Evolutionary conservation across 805 yeast genomes (phyloP).

Genomic region (Nakazawaea laoshanensis): DNA sequence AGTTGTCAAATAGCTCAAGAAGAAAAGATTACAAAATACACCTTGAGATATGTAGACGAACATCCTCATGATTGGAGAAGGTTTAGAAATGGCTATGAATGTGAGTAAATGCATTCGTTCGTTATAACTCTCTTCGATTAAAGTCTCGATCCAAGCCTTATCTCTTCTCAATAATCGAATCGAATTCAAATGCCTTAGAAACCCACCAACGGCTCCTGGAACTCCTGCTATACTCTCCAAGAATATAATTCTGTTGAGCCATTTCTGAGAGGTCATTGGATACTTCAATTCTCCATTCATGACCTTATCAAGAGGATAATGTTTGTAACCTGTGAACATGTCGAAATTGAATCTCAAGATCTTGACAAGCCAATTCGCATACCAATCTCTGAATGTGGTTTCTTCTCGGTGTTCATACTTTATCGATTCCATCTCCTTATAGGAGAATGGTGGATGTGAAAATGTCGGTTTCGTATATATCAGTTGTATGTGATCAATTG

Average conservation of each 20-base stretch:
- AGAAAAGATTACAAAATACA: constrained; percentile 59
- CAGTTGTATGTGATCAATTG: constrained; percentile 9
- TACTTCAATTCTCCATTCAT: constrained; percentile 20
- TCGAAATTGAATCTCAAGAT: constrained; percentile 46
- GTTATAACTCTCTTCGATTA: constrained; percentile 68
- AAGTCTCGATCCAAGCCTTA: constrained; percentile 68
- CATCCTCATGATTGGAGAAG: constrained; percentile 45
- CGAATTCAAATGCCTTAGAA: constrained; percentile 59
- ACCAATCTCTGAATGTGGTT: constrained; percentile 33
- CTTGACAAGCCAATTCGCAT: constrained; percentile 40
- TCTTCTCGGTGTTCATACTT: constrained; percentile 46
- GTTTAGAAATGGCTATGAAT: constrained; percentile 55
- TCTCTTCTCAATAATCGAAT: constrained; percentile 55
- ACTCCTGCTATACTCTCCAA: constrained; percentile 71
- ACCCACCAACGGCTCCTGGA: constrained; percentile 75
- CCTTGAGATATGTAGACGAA: constrained; percentile 62
- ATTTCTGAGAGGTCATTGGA: constrained; percentile 51
- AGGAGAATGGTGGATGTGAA: constrained; percentile 33
- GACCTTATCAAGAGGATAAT: constrained; percentile 25
- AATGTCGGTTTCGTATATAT: constrained; percentile 25
- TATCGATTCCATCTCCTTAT: constrained; percentile 30
- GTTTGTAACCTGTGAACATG: constrained; percentile 54
- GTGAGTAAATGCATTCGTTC: constrained; percentile 73
- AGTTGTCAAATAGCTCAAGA: constrained; percentile 44
- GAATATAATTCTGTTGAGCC: constrained; percentile 57